Evolutionary conservation across 306 rosid species (phyloP), one percentile per base, ranked within the genome.

Genomic region (Cucurbita maxima): DNA sequence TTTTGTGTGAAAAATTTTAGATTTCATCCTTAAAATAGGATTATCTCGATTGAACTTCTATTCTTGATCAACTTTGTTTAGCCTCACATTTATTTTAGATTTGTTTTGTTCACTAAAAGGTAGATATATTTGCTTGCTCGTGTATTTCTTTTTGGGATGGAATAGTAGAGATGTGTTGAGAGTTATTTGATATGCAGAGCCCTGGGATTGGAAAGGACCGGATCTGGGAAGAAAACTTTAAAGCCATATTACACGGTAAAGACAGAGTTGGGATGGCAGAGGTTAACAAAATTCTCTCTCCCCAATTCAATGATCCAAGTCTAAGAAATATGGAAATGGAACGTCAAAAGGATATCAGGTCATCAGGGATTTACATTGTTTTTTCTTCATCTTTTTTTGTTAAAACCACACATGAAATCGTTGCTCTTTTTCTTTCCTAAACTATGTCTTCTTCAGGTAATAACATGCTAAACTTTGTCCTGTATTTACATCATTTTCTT

Each of bases 211-310:
- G 81, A 66, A 86, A 86, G 75, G 88, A 89, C 77, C 74, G 77
- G 75, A 75, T 77, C 38, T 85, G 86, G 96, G 89, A 87, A 82
- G 87, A 81, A 82, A 87, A 85, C 80, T 76, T 89, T 81, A 83
- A 83, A 43, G 75, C 82, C 0, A 58, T 85, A 44, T 59, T 89
- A 64, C 88, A 85, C 34, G 86, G 91, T 12, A 89, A 83, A 69
- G 82, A 11, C 18, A 78, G 80, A 18, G 67, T 85, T 77, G 89
- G 91, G 19, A 75, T 86, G 22, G 58, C 88, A 5, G 89, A 83
- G 85, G 40, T 89, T 75, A 81, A 86, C 16, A 85, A 71, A 58
- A 78, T 89, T 10, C 77, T 89, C 15, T 82, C 95, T 66, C 85
- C 87, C 4, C 86, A 86, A 18, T 89, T 89, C 75, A 77, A 87